phyloP scores from a whole-genome alignment of 2,329 filamentous ascomycete genomes.

The Aspergillus costaricaensis region DNA sequence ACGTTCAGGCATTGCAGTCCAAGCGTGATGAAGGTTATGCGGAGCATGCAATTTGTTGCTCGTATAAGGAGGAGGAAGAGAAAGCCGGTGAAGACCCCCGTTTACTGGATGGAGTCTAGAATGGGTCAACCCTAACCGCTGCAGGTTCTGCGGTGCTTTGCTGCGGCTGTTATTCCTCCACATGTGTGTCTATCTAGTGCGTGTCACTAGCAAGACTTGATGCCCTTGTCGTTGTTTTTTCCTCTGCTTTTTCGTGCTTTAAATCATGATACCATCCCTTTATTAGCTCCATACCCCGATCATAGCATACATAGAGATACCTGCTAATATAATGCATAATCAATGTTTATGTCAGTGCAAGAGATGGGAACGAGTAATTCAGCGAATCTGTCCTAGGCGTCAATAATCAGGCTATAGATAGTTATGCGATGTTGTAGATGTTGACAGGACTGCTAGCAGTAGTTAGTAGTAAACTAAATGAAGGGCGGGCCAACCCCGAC shows the following conservation, averaged over 20 bases:
- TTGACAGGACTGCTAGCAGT: no score
- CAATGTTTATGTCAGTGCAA: not conserved
- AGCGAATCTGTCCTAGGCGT: no score
- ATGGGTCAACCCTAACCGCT: slow-evolving; percentile 15
- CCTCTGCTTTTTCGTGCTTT: slow-evolving; percentile 8
- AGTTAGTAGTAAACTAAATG: no score
- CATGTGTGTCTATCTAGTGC: not conserved
- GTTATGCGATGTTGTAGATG: no score
- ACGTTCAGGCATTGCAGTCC: slow-evolving; percentile 23
- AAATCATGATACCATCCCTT: slow-evolving; percentile 25
- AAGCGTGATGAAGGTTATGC: slow-evolving; percentile 3
- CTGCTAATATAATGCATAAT: slow-evolving; percentile 26
- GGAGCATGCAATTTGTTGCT: not conserved
- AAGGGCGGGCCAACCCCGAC: no score
- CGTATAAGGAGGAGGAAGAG: not conserved
- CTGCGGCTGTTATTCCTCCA: slow-evolving; percentile 7
- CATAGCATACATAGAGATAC: slow-evolving; percentile 25
- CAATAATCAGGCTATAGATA: no score
- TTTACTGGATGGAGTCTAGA: not conserved
- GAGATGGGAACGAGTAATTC: no score
- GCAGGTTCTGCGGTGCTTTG: slow-evolving; percentile 23
- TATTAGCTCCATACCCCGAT: slow-evolving; percentile 22
- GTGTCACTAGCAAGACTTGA: slow-evolving; percentile 11
- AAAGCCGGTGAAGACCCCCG: not conserved
- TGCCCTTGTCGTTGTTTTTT: not conserved